Conservation (phyloP, 2,329 filamentous ascomycete species). For the Geoglossum cookeanum region DNA sequence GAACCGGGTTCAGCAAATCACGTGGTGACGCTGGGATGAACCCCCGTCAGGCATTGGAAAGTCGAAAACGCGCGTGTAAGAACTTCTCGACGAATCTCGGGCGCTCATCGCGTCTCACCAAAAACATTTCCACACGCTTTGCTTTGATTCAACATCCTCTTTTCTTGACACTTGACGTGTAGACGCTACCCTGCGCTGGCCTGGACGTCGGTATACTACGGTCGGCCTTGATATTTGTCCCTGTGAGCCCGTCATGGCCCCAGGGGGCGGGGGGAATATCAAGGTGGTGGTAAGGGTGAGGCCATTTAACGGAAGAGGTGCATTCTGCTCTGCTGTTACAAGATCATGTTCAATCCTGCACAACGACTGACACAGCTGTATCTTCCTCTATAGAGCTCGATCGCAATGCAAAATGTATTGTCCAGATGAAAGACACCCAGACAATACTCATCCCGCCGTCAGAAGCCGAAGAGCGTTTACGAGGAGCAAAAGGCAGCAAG, state of each 20-base stretch:
- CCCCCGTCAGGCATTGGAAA: neutral
- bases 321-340: constrained; percentile 10
- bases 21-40: neutral
- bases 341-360: neutral
- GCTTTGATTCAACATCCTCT: neutral
- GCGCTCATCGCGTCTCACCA: neutral
- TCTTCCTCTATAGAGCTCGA: constrained; percentile 49
- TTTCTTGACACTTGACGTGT: neutral
- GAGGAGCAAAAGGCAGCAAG: constrained; percentile 47
- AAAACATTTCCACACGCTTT: neutral
- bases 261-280: constrained; percentile 79
- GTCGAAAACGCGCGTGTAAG: neutral
- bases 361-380: neutral
- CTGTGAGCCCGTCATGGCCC: constrained; percentile 32
- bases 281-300: constrained; percentile 97
- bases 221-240: neutral
- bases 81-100: neutral
- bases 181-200: neutral
- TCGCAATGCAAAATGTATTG: constrained; percentile 83
- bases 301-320: constrained; percentile 91
- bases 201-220: neutral
- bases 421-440: constrained; percentile 88
- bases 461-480: constrained; percentile 32
- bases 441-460: constrained; percentile 65
- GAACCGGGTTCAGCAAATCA: neutral